These are phyloP conservation scores for Phytophthora boehmeriae DNA, from an alignment of 352 stramenopile species.

Conservation along the genomic window DNA sequence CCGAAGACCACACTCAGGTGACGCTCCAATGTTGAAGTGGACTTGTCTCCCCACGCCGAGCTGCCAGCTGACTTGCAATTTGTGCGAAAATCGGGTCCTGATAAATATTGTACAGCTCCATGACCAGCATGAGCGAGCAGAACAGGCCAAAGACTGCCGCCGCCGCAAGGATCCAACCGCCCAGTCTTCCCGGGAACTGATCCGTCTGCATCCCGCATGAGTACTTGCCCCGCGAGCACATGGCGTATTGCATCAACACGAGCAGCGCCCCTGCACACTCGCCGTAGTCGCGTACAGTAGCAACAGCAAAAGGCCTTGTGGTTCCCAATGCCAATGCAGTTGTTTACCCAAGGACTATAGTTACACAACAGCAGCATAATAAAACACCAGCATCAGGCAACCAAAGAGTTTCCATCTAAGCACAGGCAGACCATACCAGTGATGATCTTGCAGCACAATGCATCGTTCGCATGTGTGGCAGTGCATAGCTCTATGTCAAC, in stretches of 20 bases:
- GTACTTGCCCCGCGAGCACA: constrained; percentile 45
- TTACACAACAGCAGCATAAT: constrained; percentile 1
- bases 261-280: constrained; percentile 61
- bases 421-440: constrained; percentile 53
- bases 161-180: constrained; percentile 68
- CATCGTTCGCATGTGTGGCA: constrained; percentile 81
- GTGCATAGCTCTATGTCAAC: constrained; percentile 63
- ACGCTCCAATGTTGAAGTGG: constrained; percentile 58
- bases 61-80: constrained; percentile 64
- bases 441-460: constrained; percentile 82
- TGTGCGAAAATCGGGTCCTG: constrained; percentile 54
- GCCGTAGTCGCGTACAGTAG: constrained; percentile 76
- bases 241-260: constrained; percentile 52
- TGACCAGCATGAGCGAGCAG: constrained; percentile 73
- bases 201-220: constrained; percentile 69
- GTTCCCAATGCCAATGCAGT: constrained; percentile 85
- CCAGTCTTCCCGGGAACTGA: constrained; percentile 64
- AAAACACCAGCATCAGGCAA: constrained; percentile 4
- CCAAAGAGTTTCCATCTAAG: not conserved
- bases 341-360: constrained; percentile 86
- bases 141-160: constrained; percentile 79
- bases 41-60: constrained; percentile 66
- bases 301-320: constrained; percentile 84
- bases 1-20: constrained; percentile 81
- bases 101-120: constrained; percentile 84